Conservation (phyloP, 1,139 yeast species). For the Yamadazyma dendronema region DNA sequence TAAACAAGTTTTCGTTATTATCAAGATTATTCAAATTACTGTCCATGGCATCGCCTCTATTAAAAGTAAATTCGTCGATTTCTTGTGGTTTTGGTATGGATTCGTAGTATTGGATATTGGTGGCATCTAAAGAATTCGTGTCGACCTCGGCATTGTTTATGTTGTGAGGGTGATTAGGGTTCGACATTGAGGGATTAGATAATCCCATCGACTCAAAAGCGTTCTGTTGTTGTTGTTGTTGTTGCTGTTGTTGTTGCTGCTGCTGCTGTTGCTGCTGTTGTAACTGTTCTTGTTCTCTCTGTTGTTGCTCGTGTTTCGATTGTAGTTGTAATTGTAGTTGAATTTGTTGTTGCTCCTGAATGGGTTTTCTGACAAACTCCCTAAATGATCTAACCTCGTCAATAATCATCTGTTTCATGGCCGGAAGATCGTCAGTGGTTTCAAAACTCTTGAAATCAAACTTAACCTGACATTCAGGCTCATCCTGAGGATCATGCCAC, state of each 20-base stretch:
- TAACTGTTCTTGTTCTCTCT: slow-evolving; percentile 53
- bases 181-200: slow-evolving; percentile 16
- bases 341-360: slow-evolving; percentile 60
- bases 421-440: slow-evolving; percentile 74
- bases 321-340: slow-evolving; percentile 39
- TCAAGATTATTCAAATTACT: no score
- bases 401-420: slow-evolving; percentile 73
- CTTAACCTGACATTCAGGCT: slow-evolving; percentile 77
- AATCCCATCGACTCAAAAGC: slow-evolving; percentile 15
- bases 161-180: slow-evolving; percentile 9
- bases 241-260: no score
- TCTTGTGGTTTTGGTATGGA: slow-evolving; percentile 50
- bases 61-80: slow-evolving; percentile 38
- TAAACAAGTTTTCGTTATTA: slow-evolving; percentile 29
- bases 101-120: slow-evolving; percentile 31
- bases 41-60: slow-evolving; percentile 15
- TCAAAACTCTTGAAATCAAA: slow-evolving; percentile 88
- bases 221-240: slow-evolving; percentile 9
- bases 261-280: slow-evolving; percentile 33
- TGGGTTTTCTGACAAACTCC: slow-evolving; percentile 75
- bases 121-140: slow-evolving; percentile 27
- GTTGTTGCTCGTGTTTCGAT: slow-evolving; percentile 30
- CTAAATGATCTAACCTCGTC: slow-evolving; percentile 82
- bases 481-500: slow-evolving; percentile 97
- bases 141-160: slow-evolving; percentile 26